Conservation (phyloP, 352 stramenopile species). For the Peronosclerospora sorghi region DNA sequence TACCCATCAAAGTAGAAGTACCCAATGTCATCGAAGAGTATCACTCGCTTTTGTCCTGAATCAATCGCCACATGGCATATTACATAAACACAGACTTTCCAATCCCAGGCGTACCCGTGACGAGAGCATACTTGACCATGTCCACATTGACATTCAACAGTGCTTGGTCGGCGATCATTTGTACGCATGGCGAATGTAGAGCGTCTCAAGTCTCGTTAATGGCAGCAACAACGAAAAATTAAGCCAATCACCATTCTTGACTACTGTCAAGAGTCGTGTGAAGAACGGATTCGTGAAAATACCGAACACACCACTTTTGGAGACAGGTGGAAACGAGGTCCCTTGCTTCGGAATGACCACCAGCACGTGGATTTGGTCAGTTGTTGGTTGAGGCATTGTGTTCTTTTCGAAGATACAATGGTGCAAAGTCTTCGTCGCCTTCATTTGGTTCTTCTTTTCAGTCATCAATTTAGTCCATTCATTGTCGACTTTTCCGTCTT, state of each 20-base stretch:
- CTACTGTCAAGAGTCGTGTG: conserved; percentile 3
- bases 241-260: conserved; percentile 16
- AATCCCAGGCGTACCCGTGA: conserved; percentile 21
- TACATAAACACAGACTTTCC: too few relatives aligned
- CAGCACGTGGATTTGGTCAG: too few relatives aligned
- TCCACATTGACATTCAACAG: conserved; percentile 3
- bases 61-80: conserved; percentile 27
- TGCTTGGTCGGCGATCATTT: conserved; percentile 15
- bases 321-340: neutral
- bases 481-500: too few relatives aligned
- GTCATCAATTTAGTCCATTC: too few relatives aligned
- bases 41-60: conserved; percentile 19
- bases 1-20: conserved; percentile 18
- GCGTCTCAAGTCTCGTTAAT: conserved; percentile 9
- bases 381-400: too few relatives aligned
- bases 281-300: conserved; percentile 13
- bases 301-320: conserved; percentile 4
- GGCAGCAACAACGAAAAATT: conserved; percentile 16
- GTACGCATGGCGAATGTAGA: conserved; percentile 24
- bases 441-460: too few relatives aligned
- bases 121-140: conserved; percentile 16
- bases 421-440: too few relatives aligned
- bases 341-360: neutral
- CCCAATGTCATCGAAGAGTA: conserved; percentile 6
- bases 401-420: too few relatives aligned